phyloP scores from a whole-genome alignment of 1,284 basidiomycete species.

The Lentinus polychrous region DNA sequence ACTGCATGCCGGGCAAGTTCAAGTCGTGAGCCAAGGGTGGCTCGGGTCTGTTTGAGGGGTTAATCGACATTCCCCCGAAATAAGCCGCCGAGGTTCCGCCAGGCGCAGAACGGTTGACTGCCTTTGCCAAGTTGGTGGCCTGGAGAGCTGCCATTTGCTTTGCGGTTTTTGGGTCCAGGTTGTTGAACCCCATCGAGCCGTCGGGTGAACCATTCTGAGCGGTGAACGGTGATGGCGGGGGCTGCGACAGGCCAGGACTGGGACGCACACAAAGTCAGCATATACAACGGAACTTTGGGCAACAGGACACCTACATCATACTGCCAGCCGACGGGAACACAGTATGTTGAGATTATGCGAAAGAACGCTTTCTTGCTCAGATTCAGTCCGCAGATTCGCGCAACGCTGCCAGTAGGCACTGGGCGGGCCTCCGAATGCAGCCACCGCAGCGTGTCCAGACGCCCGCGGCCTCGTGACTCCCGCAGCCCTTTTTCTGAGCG shows the following conservation, averaged over 20 bases:
- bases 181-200: conserved; percentile 15
- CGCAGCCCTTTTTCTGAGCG: neutral
- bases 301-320: no score
- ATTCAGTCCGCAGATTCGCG: no score
- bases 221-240: conserved; percentile 4
- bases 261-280: neutral
- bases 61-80: conserved; percentile 52
- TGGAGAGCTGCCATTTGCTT: conserved; percentile 74
- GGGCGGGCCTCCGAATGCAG: no score
- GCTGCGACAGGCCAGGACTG: conserved; percentile 3
- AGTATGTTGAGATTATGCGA: no score
- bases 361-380: no score
- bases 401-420: no score
- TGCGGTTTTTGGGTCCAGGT: conserved; percentile 35
- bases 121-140: conserved; percentile 55
- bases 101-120: conserved; percentile 45
- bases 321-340: no score
- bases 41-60: conserved; percentile 30
- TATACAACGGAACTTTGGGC: no score
- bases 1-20: conserved; percentile 16
- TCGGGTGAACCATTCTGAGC: conserved; percentile 7
- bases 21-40: conserved; percentile 19
- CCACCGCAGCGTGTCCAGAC: no score
- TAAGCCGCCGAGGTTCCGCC: conserved; percentile 63
- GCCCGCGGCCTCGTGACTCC: conserved; percentile 6